A percentile compares a stretch with the other conserved stretches of the same genome.
These are phyloP conservation scores for Bruguiera gymnorhiza DNA, from an alignment of 345 rosid genomes.

Conservation along the genomic window DNA sequence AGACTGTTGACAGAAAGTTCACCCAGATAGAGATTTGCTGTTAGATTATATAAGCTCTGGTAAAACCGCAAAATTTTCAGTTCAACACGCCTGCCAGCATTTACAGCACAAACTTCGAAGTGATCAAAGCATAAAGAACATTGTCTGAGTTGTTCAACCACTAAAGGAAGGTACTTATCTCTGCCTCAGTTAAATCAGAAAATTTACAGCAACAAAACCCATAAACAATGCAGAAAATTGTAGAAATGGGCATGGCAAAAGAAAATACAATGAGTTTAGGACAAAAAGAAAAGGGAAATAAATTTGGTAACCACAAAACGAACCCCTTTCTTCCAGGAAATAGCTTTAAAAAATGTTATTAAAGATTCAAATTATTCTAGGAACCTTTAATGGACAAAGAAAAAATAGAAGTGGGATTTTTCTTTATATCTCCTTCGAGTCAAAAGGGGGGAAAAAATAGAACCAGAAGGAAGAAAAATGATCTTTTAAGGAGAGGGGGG, in stretches of 20 bases:
- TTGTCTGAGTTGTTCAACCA: slow-evolving; percentile 65
- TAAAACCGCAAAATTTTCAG: slow-evolving; percentile 32
- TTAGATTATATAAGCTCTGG: slow-evolving; percentile 1
- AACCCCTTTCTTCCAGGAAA: background rate
- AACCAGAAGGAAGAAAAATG: background rate
- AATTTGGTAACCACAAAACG: background rate
- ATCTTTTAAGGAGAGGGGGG: background rate
- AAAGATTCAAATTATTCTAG: slow-evolving; percentile 10
- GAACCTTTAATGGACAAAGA: slow-evolving; percentile 1
- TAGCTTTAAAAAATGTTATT: background rate
- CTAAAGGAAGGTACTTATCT: slow-evolving; percentile 42
- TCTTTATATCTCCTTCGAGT: background rate
- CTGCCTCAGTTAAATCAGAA: slow-evolving; percentile 49
- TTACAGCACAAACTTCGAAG: slow-evolving; percentile 59
- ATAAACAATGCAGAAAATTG: slow-evolving; percentile 25
- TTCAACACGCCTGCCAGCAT: slow-evolving; percentile 16
- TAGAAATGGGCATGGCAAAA: background rate
- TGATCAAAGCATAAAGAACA: slow-evolving; percentile 68
- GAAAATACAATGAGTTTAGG: slow-evolving; percentile 7
- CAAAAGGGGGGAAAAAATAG: background rate
- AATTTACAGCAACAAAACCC: slow-evolving; percentile 20
- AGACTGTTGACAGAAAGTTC: background rate
- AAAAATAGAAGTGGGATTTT: background rate
- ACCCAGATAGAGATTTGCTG: background rate
- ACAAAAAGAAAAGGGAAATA: background rate